Evolutionary conservation across 2,329 filamentous ascomycete genomes (phyloP).

Genomic region (Sclerotinia minor): DNA sequence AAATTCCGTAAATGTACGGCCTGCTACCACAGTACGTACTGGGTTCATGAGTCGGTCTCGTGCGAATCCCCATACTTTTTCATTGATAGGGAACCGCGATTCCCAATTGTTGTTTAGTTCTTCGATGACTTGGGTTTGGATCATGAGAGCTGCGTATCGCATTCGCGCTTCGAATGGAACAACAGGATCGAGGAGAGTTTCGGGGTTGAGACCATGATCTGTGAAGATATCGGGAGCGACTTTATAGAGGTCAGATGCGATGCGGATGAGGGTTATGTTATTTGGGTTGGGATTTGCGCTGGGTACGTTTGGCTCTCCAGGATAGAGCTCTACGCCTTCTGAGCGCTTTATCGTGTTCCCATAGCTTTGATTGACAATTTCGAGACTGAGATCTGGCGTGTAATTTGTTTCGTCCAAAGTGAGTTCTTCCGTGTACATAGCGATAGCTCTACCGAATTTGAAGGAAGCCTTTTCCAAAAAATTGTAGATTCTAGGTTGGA

Average conservation of each 20-base stretch:
- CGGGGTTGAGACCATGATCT: constrained; percentile 20
- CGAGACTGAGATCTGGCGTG: neutral
- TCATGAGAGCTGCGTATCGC: neutral
- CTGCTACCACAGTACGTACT: neutral
- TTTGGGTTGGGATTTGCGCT: constrained; percentile 1
- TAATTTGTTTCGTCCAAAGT: neutral
- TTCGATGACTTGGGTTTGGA: constrained; percentile 34
- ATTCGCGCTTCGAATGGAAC: constrained; percentile 13
- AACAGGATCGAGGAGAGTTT: neutral
- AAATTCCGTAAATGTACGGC: neutral
- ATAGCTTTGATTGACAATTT: constrained; percentile 4
- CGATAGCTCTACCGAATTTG: constrained; percentile 34
- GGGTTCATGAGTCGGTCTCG: constrained; percentile 16
- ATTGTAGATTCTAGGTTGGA: constrained; percentile 36
- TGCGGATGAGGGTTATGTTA: constrained; percentile 23
- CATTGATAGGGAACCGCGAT: constrained; percentile 34
- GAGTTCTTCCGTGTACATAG: constrained; percentile 13
- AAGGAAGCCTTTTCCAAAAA: constrained; percentile 31
- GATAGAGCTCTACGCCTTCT: constrained; percentile 10
- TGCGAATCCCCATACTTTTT: constrained; percentile 39
- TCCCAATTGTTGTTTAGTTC: constrained; percentile 40
- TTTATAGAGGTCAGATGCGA: constrained; percentile 32
- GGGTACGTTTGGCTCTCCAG: constrained; percentile 1
- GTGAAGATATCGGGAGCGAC: constrained; percentile 33
- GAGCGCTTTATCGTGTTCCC: neutral